Percentiles rank a stretch among this genome's conserved stretches.
phyloP scores from a whole-genome alignment of 768 basidiomycete genomes.

The Kwoniella bestiolae region DNA sequence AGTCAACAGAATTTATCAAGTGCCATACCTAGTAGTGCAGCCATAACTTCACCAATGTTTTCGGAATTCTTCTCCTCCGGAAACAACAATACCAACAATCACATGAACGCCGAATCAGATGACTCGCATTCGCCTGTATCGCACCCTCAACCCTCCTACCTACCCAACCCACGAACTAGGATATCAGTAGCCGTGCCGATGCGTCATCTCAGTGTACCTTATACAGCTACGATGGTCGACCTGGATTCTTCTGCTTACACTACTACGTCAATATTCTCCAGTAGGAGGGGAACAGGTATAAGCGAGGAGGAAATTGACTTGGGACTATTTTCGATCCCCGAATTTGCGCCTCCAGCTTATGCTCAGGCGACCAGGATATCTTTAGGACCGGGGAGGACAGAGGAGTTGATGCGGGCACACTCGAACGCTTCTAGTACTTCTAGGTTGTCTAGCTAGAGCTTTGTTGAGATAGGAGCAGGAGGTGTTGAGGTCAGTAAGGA shows the following conservation, averaged over 20 bases:
- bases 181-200: conserved; percentile 7
- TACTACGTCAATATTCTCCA: conserved; percentile 3
- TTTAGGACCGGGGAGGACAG: neutral
- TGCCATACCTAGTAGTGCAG: neutral
- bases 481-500: no score
- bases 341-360: conserved; percentile 8
- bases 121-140: neutral
- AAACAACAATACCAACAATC: neutral
- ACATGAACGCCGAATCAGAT: neutral
- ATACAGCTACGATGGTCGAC: conserved; percentile 3
- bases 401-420: neutral
- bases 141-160: neutral
- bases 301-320: conserved; percentile 9
- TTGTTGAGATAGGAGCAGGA: no score
- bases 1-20: neutral
- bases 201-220: conserved; percentile 7
- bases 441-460: neutral
- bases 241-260: neutral
- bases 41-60: conserved; percentile 11
- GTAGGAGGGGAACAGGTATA: conserved; percentile 6
- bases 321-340: conserved; percentile 5
- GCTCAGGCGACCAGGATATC: conserved; percentile 13
- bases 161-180: neutral
- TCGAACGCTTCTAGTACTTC: neutral
- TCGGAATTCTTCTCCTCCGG: conserved; percentile 1